Conservation (phyloP, 371 early-diverging fungal species). For the Capillidium heterosporum region DNA sequence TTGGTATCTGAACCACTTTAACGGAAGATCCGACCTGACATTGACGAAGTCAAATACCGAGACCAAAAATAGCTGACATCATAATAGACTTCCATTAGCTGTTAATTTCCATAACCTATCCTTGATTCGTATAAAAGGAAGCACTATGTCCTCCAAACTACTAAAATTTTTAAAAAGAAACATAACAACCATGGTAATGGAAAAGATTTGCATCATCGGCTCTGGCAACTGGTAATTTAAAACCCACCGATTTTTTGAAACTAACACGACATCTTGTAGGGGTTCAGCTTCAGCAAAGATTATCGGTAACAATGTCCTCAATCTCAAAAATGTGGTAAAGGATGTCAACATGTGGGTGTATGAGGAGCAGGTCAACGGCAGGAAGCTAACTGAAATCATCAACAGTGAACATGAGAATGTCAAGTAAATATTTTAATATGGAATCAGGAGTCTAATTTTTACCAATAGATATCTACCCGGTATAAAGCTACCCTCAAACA, state of each 20-base stretch:
- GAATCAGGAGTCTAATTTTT: no score
- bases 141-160: no score
- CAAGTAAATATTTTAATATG: slow-evolving; percentile 19
- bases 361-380: slow-evolving; percentile 70
- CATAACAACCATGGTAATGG: not conserved
- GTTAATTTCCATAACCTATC: no score
- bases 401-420: slow-evolving; percentile 88
- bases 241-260: not conserved
- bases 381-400: slow-evolving; percentile 85
- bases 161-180: not conserved
- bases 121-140: no score
- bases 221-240: slow-evolving; percentile 8
- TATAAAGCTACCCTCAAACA: slow-evolving; percentile 68
- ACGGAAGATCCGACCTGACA: no score
- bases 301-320: slow-evolving; percentile 68
- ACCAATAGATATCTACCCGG: slow-evolving; percentile 76
- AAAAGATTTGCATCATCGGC: slow-evolving; percentile 7
- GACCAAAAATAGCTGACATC: no score
- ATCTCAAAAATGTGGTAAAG: slow-evolving; percentile 40
- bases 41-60: no score
- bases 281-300: slow-evolving; percentile 94
- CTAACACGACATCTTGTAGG: slow-evolving; percentile 25
- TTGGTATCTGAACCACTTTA: no score
- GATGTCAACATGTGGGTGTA: slow-evolving; percentile 93
- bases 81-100: no score